Evolutionary conservation across 768 basidiomycete species (phyloP), one percentile per base, ranked within the genome.

Genomic region (Albatrellus ellisii): DNA sequence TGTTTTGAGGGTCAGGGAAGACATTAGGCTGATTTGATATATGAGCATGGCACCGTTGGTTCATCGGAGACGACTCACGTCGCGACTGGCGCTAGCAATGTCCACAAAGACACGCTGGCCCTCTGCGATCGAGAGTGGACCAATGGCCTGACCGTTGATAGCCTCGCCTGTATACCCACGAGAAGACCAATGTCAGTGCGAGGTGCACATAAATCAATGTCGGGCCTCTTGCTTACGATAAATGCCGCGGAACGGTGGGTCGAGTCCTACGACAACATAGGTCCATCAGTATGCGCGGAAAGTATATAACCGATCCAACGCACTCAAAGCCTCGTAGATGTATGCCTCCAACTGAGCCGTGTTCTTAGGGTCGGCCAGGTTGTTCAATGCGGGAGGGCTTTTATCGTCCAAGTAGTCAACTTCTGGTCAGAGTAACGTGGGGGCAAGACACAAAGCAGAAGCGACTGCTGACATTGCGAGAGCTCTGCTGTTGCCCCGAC

Each of bases 191-290:
- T 21, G 3, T 8, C 39, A 28, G 36, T 21, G 26, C n/a, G n/a
- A n/a, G n/a, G n/a, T n/a, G n/a, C n/a, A n/a, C n/a, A 17, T 43
- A 7, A 6, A 15, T 18, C 1, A 18, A 8, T 36, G n/a, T 35
- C 29, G 21, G 31, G 42, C 25, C 46, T 15, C 21, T 21, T 7
- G 60, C 72, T 49, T 53, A 75, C 79, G 79, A 52, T 70, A 77
- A 25, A 73, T 70, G 42, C 85, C 83, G 41, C 67, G 69, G 64
- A 87, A 77, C 3, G 77, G 70, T 8, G 85, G 82, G 33, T 80
- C 77, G 37, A 84, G 63, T 41, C 85, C 82, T 86, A 40, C 7
- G 2, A 44, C 6, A 14, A 15, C 10, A 28, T 56, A 15, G 39
- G 24, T 22, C 24, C 9, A 20, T 51, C 15, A 54, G 42, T 36